phyloP scores from a whole-genome alignment of 2,329 filamentous ascomycete genomes.

The Aspergillus sp. region DNA sequence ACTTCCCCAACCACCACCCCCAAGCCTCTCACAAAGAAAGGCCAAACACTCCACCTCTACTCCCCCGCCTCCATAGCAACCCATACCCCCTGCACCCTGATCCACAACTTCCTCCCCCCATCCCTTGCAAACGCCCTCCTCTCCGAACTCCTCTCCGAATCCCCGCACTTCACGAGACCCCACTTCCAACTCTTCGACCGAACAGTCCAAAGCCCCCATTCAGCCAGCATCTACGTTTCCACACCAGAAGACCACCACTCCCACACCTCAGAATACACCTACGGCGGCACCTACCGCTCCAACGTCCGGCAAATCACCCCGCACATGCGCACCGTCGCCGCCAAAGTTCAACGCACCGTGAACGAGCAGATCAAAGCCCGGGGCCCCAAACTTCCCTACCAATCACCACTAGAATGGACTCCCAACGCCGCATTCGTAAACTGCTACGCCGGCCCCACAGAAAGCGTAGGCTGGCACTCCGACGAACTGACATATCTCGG shows the following conservation, averaged over 20 bases:
- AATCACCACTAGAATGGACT: conserved; percentile 71
- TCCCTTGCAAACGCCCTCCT: conserved; percentile 74
- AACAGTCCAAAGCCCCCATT: conserved; percentile 82
- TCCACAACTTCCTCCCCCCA: conserved; percentile 82
- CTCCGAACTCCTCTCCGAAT: conserved; percentile 72
- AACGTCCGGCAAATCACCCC: conserved; percentile 77
- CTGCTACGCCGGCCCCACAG: conserved; percentile 78
- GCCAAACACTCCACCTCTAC: conserved; percentile 80
- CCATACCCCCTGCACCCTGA: conserved; percentile 85
- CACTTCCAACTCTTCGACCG: conserved; percentile 87
- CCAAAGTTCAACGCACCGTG: conserved; percentile 71
- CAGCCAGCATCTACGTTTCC: conserved; percentile 79
- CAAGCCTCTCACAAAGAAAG: conserved; percentile 66
- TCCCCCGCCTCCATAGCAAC: conserved; percentile 76
- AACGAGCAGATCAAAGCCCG: conserved; percentile 74
- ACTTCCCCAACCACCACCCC: conserved; percentile 46
- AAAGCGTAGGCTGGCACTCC: conserved; percentile 88
- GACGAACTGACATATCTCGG: conserved; percentile 94
- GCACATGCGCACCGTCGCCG: conserved; percentile 69
- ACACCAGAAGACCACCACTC: conserved; percentile 66
- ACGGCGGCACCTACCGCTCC: conserved; percentile 75
- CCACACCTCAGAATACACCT: conserved; percentile 79
- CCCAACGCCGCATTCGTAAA: conserved; percentile 95
- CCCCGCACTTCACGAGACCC: conserved; percentile 67
- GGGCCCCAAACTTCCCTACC: conserved; percentile 73